Base-by-base conservation (phyloP, 192 early-diverging fungal species). In the Rhizophagus clarus region DNA sequence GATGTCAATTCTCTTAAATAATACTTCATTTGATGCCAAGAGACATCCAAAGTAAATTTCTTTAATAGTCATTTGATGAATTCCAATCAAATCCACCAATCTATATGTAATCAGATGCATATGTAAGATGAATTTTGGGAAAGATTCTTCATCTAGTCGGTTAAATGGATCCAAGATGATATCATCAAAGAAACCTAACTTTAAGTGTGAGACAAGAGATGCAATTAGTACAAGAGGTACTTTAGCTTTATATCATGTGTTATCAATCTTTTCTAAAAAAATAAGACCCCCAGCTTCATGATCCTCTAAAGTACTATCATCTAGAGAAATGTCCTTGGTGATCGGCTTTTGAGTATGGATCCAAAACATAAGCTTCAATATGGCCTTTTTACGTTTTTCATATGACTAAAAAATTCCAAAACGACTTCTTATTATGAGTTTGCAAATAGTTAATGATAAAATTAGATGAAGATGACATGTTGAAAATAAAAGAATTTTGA, bases 281-380 rank as follows among this genome's bases (percentile, higher is more conserved):
- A 74, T 74, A 29, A 74, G 72, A 61, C 72, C 72, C 2, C 51
- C 31, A 7, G 72, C 37, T 60, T 74, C 72, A n/a, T 31, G 28
- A 17, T 74, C 51, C 29, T 34, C 4, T 31, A 74, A 29, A 61
- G 72, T 74, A 34, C 49, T 60, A 24, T 24, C 7, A 45, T 71
- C 40, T 26, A 66, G 26, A 66, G 63, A 24, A 66, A n/a, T 66
- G 24, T 66, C 26, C 2, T 66, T 66, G 1, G 63, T 66, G 3
- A 66, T 66, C 12, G 4, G 24, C 24, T 66, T 66, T 66, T 66
- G 26, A 66, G 26, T 66, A 66, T 66, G 63, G 3, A 66, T 15
- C 63, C 24, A 66, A 66, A 66, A 66, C 2, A 66, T 66, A 26
- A 66, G 24, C 24, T 66, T 66, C 63, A 66, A 66, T 26, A 66